Percentiles rank a stretch among this genome's conserved stretches.
phyloP scores from a whole-genome alignment of 1,284 basidiomycete species.

The Schizophyllum amplum region DNA sequence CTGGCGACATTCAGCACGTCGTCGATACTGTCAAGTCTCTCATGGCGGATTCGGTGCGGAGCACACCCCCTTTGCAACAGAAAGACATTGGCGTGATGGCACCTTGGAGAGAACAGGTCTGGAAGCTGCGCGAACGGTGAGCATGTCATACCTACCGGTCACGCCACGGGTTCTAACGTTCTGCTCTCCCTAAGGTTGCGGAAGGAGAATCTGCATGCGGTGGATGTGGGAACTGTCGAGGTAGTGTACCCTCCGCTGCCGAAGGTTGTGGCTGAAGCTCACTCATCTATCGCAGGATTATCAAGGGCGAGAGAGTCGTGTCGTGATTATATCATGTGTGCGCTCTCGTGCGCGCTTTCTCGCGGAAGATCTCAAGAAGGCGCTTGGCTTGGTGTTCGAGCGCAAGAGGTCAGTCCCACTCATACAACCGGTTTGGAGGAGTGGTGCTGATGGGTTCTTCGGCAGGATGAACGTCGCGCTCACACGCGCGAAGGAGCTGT shows the following conservation, averaged over 20 bases:
- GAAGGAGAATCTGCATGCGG: slow-evolving; percentile 27
- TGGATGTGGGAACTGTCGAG: slow-evolving; percentile 42
- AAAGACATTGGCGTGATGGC: slow-evolving; percentile 38
- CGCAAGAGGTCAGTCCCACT: slow-evolving; percentile 28
- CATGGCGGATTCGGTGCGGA: slow-evolving; percentile 23
- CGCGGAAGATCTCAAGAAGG: slow-evolving; percentile 33
- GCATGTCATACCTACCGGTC: background rate
- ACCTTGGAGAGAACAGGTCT: slow-evolving; percentile 40
- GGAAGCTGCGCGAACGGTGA: slow-evolving; percentile 31
- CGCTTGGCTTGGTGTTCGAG: slow-evolving; percentile 34
- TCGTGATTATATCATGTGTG: slow-evolving; percentile 39
- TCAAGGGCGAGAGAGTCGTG: slow-evolving; percentile 37
- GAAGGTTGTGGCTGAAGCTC: too few species aligned
- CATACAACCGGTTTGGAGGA: too few species aligned
- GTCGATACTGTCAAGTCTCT: slow-evolving; percentile 29
- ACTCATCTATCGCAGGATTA: too few species aligned
- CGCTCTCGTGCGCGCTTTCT: slow-evolving; percentile 34
- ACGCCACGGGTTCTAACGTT: too few species aligned
- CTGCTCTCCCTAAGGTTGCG: slow-evolving; percentile 17
- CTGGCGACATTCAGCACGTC: slow-evolving; percentile 32
- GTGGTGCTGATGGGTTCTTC: background rate
- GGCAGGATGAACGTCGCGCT: slow-evolving; percentile 41
- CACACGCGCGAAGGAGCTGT: slow-evolving; percentile 36
- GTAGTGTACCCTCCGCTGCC: too few species aligned
- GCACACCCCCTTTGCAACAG: slow-evolving; percentile 28